Base-by-base conservation (phyloP, 768 basidiomycete species). In the Suillus hirtellus region DNA sequence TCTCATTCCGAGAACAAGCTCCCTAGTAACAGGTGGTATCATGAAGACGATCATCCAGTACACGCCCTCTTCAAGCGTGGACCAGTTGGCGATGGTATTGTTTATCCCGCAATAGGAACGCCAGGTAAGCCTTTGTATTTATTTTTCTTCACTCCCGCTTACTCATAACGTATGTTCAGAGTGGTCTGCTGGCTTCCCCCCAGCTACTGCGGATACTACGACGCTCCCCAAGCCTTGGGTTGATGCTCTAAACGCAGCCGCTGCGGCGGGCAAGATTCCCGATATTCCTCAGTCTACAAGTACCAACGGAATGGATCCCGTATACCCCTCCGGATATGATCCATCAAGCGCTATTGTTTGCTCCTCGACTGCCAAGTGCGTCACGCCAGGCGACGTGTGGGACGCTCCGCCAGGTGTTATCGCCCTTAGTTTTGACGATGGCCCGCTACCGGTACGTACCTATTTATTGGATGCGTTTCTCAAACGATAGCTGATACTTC, bases 361-460 rank as follows among this genome's bases (percentile, higher is more conserved):
- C 77, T 93, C 93, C 2, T 81, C 89, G 27, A 90, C 89, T 0
- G 88, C 86, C 77, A 84, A 87, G 70, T 95, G 92, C 73, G 72
- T 71, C 59, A 81, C 78, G 47, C 67, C 80, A 4, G 86, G 82
- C 12, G 91, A 93, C 66, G 70, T 92, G 56, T 89, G 88, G 86
- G 86, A 95, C 64, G 90, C 89, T 0, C 94, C 95, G 0, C 73
- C 81, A 37, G 90, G 91, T 9, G 76, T 81, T 60, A 77, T 92
- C 59, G 90, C 79, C 2, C 77, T 86, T 61, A 81, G 85, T 55
- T 94, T 94, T 70, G 93, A 95, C 70, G 93, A 95, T 70, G 94
- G 94, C 0, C 93, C 93, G 0, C 77, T 82, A 17, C 76, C 80
- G 1, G 82, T 83, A 66, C 37, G 77, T 69, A 44, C 60, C 15